These are phyloP conservation scores for Arthrobotrys pseudoclavata DNA, from an alignment of 2,329 filamentous ascomycete species.

Conservation along the genomic window DNA sequence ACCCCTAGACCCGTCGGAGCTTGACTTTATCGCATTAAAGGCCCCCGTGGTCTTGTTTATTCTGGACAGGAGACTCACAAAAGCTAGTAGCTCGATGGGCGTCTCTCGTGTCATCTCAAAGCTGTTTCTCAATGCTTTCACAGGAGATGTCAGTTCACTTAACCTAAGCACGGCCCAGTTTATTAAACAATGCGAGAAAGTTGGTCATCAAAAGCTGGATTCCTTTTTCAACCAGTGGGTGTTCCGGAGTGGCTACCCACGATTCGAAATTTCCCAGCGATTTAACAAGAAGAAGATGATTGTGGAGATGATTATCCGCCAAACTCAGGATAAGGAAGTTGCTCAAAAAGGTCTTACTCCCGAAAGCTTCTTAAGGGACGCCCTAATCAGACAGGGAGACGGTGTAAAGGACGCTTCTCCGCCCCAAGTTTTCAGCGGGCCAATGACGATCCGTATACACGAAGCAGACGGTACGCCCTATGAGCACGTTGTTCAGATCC, in stretches of 20 bases:
- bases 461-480: slow-evolving; percentile 98
- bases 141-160: slow-evolving; percentile 78
- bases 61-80: slow-evolving; percentile 88
- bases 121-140: slow-evolving; percentile 87
- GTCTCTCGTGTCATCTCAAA: slow-evolving; percentile 87
- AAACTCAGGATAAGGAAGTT: slow-evolving; percentile 75
- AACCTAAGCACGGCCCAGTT: slow-evolving; percentile 83
- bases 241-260: slow-evolving; percentile 86
- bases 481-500: slow-evolving; percentile 96
- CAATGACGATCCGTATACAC: slow-evolving; percentile 97
- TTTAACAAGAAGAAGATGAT: slow-evolving; percentile 99
- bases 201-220: slow-evolving; percentile 87
- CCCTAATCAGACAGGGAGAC: slow-evolving; percentile 74
- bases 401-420: slow-evolving; percentile 19
- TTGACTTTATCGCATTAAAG: slow-evolving; percentile 91
- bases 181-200: slow-evolving; percentile 85
- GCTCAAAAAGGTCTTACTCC: slow-evolving; percentile 72
- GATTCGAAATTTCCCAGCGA: slow-evolving; percentile 84
- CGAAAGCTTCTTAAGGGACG: slow-evolving; percentile 83
- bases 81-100: slow-evolving; percentile 86
- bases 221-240: slow-evolving; percentile 96
- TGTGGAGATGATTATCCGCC: slow-evolving; percentile 89
- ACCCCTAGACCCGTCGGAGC: slow-evolving; percentile 81
- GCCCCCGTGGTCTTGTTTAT: slow-evolving; percentile 93
- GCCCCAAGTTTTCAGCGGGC: slow-evolving; percentile 78